Conservation (phyloP, 1,284 basidiomycete genomes). For the Kalmanozyma brasiliensis region DNA sequence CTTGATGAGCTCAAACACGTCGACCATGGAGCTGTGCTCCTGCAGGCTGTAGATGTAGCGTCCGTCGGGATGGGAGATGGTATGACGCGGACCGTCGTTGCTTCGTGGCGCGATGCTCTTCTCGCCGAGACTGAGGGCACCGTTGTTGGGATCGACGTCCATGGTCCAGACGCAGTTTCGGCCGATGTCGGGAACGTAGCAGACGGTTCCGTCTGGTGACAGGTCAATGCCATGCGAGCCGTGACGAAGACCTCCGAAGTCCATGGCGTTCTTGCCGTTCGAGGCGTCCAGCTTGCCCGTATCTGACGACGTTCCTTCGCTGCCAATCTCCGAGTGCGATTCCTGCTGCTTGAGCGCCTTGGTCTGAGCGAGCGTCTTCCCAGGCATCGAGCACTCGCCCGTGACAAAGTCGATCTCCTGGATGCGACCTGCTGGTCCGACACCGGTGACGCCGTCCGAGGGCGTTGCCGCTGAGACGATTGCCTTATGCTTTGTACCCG, state of each 20-base stretch:
- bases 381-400: conserved; percentile 43
- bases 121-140: conserved; percentile 60
- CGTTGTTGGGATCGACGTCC: conserved; percentile 56
- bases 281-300: conserved; percentile 29
- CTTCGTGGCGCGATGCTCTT: conserved; percentile 67
- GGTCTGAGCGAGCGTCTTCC: conserved; percentile 35
- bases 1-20: conserved; percentile 55
- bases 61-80: conserved; percentile 69
- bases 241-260: conserved; percentile 54
- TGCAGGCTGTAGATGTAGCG: conserved; percentile 68
- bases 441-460: conserved; percentile 22
- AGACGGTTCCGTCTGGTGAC: conserved; percentile 25
- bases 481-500: conserved; percentile 17
- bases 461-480: conserved; percentile 13
- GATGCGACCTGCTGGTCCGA: conserved; percentile 42
- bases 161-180: conserved; percentile 69
- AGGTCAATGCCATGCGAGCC: conserved; percentile 36
- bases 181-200: conserved; percentile 57
- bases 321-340: background rate
- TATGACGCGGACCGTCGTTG: conserved; percentile 69
- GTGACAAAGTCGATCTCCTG: conserved; percentile 63
- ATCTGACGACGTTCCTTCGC: background rate
- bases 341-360: conserved; percentile 10
- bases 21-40: conserved; percentile 65
- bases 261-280: conserved; percentile 42